Conservation (phyloP, 805 yeast genomes). For the Candida saitoana region DNA sequence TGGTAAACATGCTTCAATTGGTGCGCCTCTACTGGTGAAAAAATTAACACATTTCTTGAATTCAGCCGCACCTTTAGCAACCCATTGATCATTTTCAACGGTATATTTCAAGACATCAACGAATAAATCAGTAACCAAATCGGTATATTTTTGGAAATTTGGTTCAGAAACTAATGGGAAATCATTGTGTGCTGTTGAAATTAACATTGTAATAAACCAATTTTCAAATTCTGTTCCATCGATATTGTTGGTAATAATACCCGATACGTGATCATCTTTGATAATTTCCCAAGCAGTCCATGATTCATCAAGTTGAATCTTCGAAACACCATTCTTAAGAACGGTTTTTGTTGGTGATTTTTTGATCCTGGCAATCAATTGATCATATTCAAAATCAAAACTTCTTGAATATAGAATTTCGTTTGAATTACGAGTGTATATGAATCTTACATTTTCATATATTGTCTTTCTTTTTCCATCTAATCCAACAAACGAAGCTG, state of each 20-base stretch:
- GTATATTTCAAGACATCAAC: slow-evolving; percentile 46
- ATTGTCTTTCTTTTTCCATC: slow-evolving; percentile 14
- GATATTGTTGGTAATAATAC: slow-evolving; percentile 26
- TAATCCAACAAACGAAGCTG: neutral
- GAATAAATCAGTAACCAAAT: slow-evolving; percentile 36
- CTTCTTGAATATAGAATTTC: slow-evolving; percentile 12
- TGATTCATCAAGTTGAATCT: slow-evolving; percentile 1
- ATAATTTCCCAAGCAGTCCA: slow-evolving; percentile 19
- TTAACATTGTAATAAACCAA: slow-evolving; percentile 31
- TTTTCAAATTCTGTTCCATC: slow-evolving; percentile 21
- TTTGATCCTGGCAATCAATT: neutral
- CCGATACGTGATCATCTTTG: slow-evolving; percentile 16
- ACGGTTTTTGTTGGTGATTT: slow-evolving; percentile 3
- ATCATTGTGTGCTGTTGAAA: slow-evolving; percentile 16
- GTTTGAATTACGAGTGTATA: slow-evolving; percentile 21
- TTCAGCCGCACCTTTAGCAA: slow-evolving; percentile 37
- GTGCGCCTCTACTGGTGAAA: slow-evolving; percentile 45
- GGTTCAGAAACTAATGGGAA: slow-evolving; percentile 9
- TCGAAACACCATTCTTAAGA: neutral
- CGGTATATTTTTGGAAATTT: slow-evolving; percentile 6
- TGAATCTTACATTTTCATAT: slow-evolving; percentile 23
- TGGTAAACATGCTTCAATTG: slow-evolving; percentile 55
- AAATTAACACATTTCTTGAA: slow-evolving; percentile 42
- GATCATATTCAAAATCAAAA: slow-evolving; percentile 3
- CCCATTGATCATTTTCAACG: slow-evolving; percentile 48